Evolutionary conservation across 2,329 filamentous ascomycete genomes (phyloP), one percentile per base, ranked within the genome.

Genomic region (Penicillium paneum): DNA sequence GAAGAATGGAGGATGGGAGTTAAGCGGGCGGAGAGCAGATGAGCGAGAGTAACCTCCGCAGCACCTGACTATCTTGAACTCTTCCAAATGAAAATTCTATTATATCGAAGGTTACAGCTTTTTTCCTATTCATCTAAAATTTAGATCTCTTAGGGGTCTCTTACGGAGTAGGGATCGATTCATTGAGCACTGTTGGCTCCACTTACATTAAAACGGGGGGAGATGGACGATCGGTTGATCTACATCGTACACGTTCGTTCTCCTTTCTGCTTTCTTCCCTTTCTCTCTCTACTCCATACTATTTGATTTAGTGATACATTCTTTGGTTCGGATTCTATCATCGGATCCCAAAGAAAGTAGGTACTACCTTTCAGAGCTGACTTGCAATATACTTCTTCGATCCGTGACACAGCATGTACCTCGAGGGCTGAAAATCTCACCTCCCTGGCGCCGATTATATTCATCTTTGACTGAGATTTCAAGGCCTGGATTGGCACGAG

Each of bases 311-410:
- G 39, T 50, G 52, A 42, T 44, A 45, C 47, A 48, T 29, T 39
- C 19, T 35, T 24, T 48, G 29, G 59, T 60, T 56, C 28, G n/a
- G 7, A 59, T 60, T 49, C 32, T 29, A 60, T 56, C 45, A 5
- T 50, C 47, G 44, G 55, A 54, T 26, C 21, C 15, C 43, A 29
- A 46, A 17, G 26, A 36, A 24, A 44, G n/a, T 17, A 46, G 17
- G 41, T 31, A 39, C 32, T 21, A 24, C 28, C 15, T 46, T 29
- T 49, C 21, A 41, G 32, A 40, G 28, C 19, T 39, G 49, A 52
- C 29, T 34, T 17, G 19, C 19, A 32, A 34, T 41, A 41, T 49
- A 24, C 28, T 41, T 35, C 15, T 26, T 24, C 8, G 19, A 49
- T 17, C 12, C 15, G 50, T 53, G 21, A 40, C 41, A 59, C 56